A percentile compares a stretch with the other conserved stretches of the same genome.
Conservation (phyloP, 2,329 filamentous ascomycete species). For the Phaeosphaeriaceae sp. region DNA sequence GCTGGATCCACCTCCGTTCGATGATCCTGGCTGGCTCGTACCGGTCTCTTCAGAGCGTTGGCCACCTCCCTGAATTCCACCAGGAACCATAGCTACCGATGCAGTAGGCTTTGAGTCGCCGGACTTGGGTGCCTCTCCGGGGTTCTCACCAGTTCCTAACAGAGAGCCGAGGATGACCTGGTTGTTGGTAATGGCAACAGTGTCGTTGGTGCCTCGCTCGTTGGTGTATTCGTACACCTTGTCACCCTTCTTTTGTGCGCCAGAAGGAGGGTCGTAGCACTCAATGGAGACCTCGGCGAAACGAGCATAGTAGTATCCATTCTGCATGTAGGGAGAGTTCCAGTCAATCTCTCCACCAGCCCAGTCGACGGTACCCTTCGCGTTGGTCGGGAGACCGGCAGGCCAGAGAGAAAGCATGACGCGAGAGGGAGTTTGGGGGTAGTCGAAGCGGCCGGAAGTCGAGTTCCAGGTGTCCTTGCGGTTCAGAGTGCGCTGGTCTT, state of each 20-base stretch:
- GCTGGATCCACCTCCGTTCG: not conserved
- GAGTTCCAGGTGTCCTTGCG: slow-evolving; percentile 84
- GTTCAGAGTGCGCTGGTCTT: slow-evolving; percentile 75
- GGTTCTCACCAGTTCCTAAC: slow-evolving; percentile 80
- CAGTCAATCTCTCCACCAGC: slow-evolving; percentile 91
- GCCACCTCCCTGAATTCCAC: slow-evolving; percentile 60
- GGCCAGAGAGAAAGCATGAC: slow-evolving; percentile 97
- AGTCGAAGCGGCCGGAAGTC: slow-evolving; percentile 81
- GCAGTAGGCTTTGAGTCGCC: slow-evolving; percentile 34
- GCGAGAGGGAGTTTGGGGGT: slow-evolving; percentile 88
- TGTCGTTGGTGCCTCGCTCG: slow-evolving; percentile 70
- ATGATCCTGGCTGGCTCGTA: slow-evolving; percentile 11
- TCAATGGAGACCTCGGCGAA: slow-evolving; percentile 80
- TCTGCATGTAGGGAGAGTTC: slow-evolving; percentile 79
- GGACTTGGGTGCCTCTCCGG: slow-evolving; percentile 52
- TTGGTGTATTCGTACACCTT: slow-evolving; percentile 79
- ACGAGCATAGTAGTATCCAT: slow-evolving; percentile 88
- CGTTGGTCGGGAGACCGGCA: slow-evolving; percentile 80
- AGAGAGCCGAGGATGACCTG: slow-evolving; percentile 79
- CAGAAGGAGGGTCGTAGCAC: slow-evolving; percentile 85
- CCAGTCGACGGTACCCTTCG: slow-evolving; percentile 86
- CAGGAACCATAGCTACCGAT: slow-evolving; percentile 60
- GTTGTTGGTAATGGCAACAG: slow-evolving; percentile 77
- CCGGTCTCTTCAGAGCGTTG: slow-evolving; percentile 44
- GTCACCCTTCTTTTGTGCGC: slow-evolving; percentile 64